These are phyloP conservation scores for Aspergillus floridensis DNA, from an alignment of 2,329 filamentous ascomycete species.

Conservation along the genomic window DNA sequence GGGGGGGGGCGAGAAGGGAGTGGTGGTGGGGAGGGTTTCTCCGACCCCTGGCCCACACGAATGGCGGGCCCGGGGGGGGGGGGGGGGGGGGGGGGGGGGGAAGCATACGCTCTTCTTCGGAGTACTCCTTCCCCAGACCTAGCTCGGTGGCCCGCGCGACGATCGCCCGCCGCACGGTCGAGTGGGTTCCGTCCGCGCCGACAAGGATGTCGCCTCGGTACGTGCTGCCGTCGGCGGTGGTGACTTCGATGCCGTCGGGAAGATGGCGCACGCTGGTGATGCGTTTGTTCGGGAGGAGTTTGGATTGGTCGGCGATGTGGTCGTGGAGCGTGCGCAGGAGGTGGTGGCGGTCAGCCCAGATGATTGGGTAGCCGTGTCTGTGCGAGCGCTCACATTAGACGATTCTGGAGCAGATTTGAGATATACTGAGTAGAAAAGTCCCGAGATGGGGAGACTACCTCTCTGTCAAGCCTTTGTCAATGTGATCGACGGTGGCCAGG, in stretches of 20 bases:
- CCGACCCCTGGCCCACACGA: too few relatives aligned
- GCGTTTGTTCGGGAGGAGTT: constrained; percentile 18
- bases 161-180: constrained; percentile 37
- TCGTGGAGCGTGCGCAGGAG: constrained; percentile 25
- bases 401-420: too few relatives aligned
- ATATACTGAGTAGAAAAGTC: not conserved
- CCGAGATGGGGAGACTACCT: not conserved
- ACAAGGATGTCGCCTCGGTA: constrained; percentile 36
- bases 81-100: not conserved
- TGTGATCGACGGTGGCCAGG: not conserved
- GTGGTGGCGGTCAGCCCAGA: constrained; percentile 26
- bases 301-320: constrained; percentile 23
- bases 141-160: constrained; percentile 17
- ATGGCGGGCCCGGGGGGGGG: too few relatives aligned
- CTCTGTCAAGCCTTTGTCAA: not conserved
- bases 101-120: constrained; percentile 13
- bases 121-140: constrained; percentile 14
- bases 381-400: too few relatives aligned
- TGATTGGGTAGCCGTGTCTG: constrained; percentile 22
- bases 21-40: too few relatives aligned
- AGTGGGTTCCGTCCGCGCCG: constrained; percentile 46
- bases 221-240: constrained; percentile 11
- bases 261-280: constrained; percentile 9
- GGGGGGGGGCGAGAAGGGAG: too few relatives aligned
- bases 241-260: constrained; percentile 7